Percentiles rank a stretch among this genome's conserved stretches.
Evolutionary conservation across 257 asterid species (phyloP).

Genomic region (Vinca minor): DNA sequence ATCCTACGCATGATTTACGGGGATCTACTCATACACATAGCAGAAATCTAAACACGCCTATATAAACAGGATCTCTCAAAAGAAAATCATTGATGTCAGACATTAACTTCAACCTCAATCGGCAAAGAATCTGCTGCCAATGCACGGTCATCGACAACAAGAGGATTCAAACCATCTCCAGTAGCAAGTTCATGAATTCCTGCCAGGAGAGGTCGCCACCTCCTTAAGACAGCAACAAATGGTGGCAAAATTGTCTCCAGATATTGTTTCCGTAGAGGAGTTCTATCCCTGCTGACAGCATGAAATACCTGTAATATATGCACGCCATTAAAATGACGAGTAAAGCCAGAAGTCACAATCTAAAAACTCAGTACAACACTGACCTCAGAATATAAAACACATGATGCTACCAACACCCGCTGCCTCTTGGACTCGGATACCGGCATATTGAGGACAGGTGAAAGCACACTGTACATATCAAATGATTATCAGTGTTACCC

Average conservation of each 20-base stretch:
- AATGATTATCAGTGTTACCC: slow-evolving; percentile 23
- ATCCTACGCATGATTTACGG: neutral
- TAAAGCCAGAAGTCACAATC: neutral
- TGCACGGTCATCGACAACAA: slow-evolving; percentile 86
- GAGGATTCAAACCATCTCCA: slow-evolving; percentile 92
- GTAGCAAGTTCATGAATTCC: slow-evolving; percentile 93
- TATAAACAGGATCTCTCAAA: slow-evolving; percentile 9
- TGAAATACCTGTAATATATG: slow-evolving; percentile 67
- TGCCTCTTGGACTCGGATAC: slow-evolving; percentile 87
- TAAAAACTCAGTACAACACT: slow-evolving; percentile 22
- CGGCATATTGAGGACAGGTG: slow-evolving; percentile 90
- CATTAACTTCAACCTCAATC: slow-evolving; percentile 51
- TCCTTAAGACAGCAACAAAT: slow-evolving; percentile 84
- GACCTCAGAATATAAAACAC: slow-evolving; percentile 92
- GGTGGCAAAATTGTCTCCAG: slow-evolving; percentile 92
- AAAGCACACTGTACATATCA: slow-evolving; percentile 65
- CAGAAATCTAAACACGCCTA: neutral
- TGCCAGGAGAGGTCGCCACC: slow-evolving; percentile 98
- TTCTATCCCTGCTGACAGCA: slow-evolving; percentile 75
- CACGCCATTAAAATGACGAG: neutral
- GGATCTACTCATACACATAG: neutral
- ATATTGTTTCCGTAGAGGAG: slow-evolving; percentile 82
- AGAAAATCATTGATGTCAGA: neutral
- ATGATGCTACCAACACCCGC: slow-evolving; percentile 92
- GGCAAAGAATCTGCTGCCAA: slow-evolving; percentile 96